Conservation (phyloP, 495 filamentous ascomycete species). For the Penicillium egyptiacum region DNA sequence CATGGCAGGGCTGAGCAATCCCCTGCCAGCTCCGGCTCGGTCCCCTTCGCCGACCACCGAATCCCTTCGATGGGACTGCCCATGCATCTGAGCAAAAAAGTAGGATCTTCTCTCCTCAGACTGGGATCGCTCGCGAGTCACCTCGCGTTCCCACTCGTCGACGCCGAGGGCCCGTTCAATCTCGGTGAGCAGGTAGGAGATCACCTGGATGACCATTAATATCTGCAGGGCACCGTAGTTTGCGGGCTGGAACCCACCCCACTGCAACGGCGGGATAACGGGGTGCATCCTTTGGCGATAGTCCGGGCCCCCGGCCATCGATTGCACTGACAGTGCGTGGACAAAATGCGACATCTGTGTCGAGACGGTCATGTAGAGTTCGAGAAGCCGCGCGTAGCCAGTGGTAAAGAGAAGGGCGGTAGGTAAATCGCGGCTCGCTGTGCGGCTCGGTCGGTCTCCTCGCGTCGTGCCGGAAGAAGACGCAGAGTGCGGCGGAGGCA, state of each 20-base stretch:
- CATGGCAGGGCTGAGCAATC: no score
- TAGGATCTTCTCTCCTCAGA: no score
- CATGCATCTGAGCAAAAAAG: no score
- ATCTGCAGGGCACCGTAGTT: not conserved
- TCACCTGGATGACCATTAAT: not conserved
- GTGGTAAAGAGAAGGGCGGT: not conserved
- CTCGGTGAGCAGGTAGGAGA: not conserved
- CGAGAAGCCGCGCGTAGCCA: not conserved
- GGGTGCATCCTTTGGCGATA: not conserved
- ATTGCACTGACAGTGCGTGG: not conserved
- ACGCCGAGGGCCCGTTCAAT: not conserved
- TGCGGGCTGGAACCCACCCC: not conserved
- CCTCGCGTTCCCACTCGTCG: no score
- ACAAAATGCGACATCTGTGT: not conserved
- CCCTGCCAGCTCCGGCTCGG: no score
- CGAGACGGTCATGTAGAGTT: not conserved
- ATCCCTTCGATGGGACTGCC: no score
- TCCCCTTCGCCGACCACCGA: no score
- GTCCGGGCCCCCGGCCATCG: not conserved
- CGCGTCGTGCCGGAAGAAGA: not conserved
- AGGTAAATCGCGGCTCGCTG: not conserved
- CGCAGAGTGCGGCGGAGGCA: not conserved
- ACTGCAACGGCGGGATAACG: not conserved
- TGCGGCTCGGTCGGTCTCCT: not conserved
- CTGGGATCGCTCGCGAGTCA: no score